Base-by-base conservation (phyloP, 257 asterid species). In the Dorcoceras hygrometricum region DNA sequence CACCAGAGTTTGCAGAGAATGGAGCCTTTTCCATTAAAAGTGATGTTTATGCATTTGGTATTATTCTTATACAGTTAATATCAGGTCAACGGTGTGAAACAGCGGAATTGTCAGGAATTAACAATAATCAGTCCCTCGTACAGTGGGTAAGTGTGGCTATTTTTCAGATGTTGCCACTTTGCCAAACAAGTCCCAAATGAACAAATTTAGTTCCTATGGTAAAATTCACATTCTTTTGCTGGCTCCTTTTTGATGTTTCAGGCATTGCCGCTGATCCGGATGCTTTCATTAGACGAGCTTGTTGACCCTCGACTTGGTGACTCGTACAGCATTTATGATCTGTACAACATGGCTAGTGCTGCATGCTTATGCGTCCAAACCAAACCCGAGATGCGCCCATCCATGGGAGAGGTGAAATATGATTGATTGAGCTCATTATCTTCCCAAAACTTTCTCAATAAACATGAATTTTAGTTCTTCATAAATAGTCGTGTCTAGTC, bases 1-100 rank as follows among this genome's bases (percentile, higher is more conserved):
- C 96, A 60, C 96, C 95, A 2, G 96, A 87, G 62, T 83, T 77
- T 72, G 81, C 81, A 36, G 91, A 84, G 71, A 81, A 80, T 8
- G 87, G 86, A 22, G 61, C 48, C 23, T 82, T 75, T 51, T 86
- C 95, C 14, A 76, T 73, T 32, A 68, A 81, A 65, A 86, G 91
- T 1, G 96, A 89, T 75, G 80, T 78, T 55, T 89, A 74, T 31
- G 78, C 90, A 71, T 84, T 79, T 39, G 96, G 96, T 50, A 77
- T 89, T 63, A 78, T 89, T 65, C 72, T 89, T 75, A 75, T 89
- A 77, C 95, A 89, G 39, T 68, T 89, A 62, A 78, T 86, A 57
- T 81, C 96, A 12, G 95, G 96, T 27, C 87, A 3, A 39, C 5
- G 5, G n/a, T 39, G 80, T 27, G 80, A 71, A 69, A 77, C 71